phyloP scores from a whole-genome alignment of 2,329 filamentous ascomycete genomes.

The Neonectria sp. region DNA sequence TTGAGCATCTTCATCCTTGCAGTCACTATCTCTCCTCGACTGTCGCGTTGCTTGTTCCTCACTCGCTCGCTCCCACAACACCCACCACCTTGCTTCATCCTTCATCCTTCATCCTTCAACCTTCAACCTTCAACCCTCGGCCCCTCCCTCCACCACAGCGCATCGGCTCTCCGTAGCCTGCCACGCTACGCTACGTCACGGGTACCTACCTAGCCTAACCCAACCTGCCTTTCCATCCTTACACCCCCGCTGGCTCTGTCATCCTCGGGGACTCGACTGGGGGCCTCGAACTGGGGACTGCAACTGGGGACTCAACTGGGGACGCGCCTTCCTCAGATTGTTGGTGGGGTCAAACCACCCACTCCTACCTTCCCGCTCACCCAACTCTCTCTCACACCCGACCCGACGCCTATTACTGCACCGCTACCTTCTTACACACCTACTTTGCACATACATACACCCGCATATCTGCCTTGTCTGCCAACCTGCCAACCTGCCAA shows the following conservation, averaged over 20 bases:
- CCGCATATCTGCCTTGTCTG: constrained; percentile 17
- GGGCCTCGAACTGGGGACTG: background rate
- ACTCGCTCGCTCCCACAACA: background rate
- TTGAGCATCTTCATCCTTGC: constrained; percentile 12
- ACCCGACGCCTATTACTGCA: constrained; percentile 28
- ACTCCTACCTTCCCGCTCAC: constrained; percentile 28
- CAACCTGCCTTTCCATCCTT: background rate
- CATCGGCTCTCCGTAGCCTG: constrained; percentile 21
- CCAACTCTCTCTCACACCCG: constrained; percentile 31
- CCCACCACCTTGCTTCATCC: background rate
- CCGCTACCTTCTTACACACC: constrained; percentile 15
- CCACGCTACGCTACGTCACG: constrained; percentile 32
- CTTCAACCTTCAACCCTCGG: background rate
- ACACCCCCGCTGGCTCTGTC: constrained; percentile 2
- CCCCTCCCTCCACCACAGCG: constrained; percentile 18
- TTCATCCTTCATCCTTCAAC: background rate
- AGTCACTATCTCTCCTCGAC: constrained; percentile 3
- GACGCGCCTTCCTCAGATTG: constrained; percentile 29
- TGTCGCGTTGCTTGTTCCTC: background rate
- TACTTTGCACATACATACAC: constrained; percentile 7
- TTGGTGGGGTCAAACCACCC: constrained; percentile 38
- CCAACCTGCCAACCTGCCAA: constrained; percentile 1
- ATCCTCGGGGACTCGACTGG: constrained; percentile 5
- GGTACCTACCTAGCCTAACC: constrained; percentile 26
- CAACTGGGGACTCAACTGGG: constrained; percentile 19